Base-by-base conservation (phyloP, 1,284 basidiomycete species). In the Apiotrichum sp. region DNA sequence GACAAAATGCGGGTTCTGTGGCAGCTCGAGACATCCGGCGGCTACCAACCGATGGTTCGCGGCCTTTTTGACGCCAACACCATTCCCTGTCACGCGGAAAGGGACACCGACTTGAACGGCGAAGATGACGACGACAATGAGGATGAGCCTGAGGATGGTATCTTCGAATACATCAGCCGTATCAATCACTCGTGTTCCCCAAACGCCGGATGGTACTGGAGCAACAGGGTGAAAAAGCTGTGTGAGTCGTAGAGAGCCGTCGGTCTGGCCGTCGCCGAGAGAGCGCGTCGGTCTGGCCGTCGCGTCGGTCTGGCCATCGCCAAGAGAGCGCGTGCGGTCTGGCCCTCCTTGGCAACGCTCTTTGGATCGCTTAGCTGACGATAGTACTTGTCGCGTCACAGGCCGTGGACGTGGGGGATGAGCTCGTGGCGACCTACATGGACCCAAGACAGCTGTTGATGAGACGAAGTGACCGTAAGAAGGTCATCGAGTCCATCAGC, bases 191-290 rank as follows among this genome's bases (percentile, higher is more conserved):
- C 56, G 10, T 69, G 65, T 33, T 16, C 41, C 1, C 65, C 65
- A 2, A 69, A 69, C 32, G 53, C 62, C 2, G 55, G 52, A 6
- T 69, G 67, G 67, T 53, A 32, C 10, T 69, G 65, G 65, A 52
- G 62, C 42, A 33, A 35, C 45, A n/a, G 32, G 43, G 47, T 29
- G 59, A 11, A 42, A 62, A 62, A 38, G 51, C 61, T 62, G 9
- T 29, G 14, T 39, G 5, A 16, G 38, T 32, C 22, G 22, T 22
- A 22, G 22, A 22, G 22, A 22, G 22, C 22, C 22, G 22, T 22
- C 22, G 22, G 22, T 22, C 22, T 22, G 22, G 22, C 22, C 22
- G 22, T 22, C 22, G 22, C 22, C 22, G 22, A 22, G 22, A 22
- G 22, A 22, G 22, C 22, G 22, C 22, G 22, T 22, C 22, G 22